phyloP scores from a whole-genome alignment of 2,329 filamentous ascomycete species.

The Bipolaris cookei region DNA sequence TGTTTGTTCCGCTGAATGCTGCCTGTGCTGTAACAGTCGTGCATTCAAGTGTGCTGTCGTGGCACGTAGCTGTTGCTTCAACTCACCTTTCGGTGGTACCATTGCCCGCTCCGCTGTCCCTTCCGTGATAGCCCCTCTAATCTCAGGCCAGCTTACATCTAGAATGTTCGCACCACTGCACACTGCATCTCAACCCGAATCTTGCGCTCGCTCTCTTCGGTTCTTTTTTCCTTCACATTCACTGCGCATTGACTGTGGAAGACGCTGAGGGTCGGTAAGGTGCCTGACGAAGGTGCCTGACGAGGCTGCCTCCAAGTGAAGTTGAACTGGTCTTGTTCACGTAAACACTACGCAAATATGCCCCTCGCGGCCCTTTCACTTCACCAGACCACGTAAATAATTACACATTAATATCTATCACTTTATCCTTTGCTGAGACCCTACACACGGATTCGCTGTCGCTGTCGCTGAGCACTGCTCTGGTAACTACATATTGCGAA shows the following conservation, averaged over 20 bases:
- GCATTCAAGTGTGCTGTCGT: constrained; percentile 10
- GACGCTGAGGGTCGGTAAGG: constrained; percentile 6
- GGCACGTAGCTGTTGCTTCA: constrained; percentile 16
- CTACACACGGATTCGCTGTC: neutral
- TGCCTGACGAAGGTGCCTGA: constrained; percentile 20
- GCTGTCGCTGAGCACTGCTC: neutral
- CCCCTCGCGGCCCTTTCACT: constrained; percentile 12
- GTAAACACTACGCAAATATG: constrained; percentile 3
- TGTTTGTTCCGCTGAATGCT: constrained; percentile 3
- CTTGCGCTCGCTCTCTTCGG: neutral
- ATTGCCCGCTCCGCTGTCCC: constrained; percentile 17
- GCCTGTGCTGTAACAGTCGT: constrained; percentile 7
- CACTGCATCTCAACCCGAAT: constrained; percentile 1
- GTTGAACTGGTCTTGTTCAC: constrained; percentile 8
- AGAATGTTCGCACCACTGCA: constrained; percentile 9
- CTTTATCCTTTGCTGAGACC: neutral
- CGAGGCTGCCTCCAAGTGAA: constrained; percentile 21
- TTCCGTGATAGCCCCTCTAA: constrained; percentile 14
- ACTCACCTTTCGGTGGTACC: constrained; percentile 13
- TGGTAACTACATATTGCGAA: neutral
- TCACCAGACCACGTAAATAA: neutral
- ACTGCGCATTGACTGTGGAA: neutral
- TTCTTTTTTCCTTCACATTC: neutral
- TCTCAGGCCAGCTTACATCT: constrained; percentile 12
- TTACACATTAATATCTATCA: constrained; percentile 17